phyloP scores from a whole-genome alignment of 2,329 filamentous ascomycete species.

The Colletotrichum liaoningense region DNA sequence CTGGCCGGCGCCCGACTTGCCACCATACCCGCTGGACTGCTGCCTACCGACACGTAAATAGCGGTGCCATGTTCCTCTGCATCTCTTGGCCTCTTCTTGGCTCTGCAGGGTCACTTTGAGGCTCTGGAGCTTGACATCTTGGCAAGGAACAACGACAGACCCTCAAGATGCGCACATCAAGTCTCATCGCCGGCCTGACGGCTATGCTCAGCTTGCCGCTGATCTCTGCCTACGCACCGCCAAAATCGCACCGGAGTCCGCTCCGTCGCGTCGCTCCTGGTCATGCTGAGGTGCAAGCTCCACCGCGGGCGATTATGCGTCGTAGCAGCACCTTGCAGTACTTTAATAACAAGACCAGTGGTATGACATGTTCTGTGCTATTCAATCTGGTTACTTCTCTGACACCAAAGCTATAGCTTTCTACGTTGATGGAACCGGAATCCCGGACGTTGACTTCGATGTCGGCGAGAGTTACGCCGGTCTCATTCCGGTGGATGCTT shows the following conservation, averaged over 20 bases:
- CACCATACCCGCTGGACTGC: not conserved
- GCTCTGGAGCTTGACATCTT: not conserved
- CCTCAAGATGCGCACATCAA: not conserved
- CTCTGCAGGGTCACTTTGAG: not conserved
- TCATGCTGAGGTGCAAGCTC: not conserved
- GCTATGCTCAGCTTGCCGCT: not conserved
- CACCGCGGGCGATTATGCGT: not conserved
- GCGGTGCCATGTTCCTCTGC: not conserved
- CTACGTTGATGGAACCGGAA: constrained; percentile 70
- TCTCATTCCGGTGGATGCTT: constrained; percentile 65
- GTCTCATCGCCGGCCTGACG: not conserved
- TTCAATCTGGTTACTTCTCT: not conserved
- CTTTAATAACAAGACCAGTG: constrained; percentile 23
- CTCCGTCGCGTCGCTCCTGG: not conserved
- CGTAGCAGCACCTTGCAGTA: constrained; percentile 15
- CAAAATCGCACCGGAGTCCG: not conserved
- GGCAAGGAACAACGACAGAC: not conserved
- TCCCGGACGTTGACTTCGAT: constrained; percentile 78
- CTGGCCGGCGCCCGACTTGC: not conserved
- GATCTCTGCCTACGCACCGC: not conserved
- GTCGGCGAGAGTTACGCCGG: constrained; percentile 74
- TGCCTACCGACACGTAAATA: not conserved
- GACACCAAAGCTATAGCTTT: constrained; percentile 57
- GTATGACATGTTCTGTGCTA: not conserved
- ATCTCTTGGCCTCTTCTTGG: not conserved